Evolutionary conservation across 148 eudicot genomes (phyloP), one percentile per base, ranked within the genome.

Genomic region (Silene uniflora): DNA sequence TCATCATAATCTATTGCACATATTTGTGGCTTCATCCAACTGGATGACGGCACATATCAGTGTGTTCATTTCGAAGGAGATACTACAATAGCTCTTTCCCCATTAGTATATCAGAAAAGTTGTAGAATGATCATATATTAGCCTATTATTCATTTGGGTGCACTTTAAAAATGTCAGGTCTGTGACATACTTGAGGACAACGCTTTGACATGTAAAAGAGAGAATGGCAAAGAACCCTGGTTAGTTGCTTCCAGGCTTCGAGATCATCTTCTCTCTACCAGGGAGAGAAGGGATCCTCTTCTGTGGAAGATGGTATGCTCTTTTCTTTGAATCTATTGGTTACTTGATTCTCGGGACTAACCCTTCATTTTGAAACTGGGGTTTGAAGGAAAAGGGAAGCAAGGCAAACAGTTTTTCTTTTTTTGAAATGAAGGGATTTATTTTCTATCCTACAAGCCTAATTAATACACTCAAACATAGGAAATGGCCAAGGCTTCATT

Each of bases 191-290:
- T 95, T 83, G 98, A 95, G 84, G 98, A 95, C 78, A 88, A 85
- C 76, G 92, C 97, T 32, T 74, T 90, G 74, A 73, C 32, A 60
- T 88, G 92, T 66, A 84, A 80, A 84, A 84, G 86, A 80, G 66
- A 69, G 55, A 77, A 79, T 69, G 91, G 87, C 42, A 84, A 84
- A 72, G 94, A 91, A 76, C 86, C 97, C 72, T 95, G 99, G 98
- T 85, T 95, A 62, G 91, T 95, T 81, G 96, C 93, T 24, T 95
- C 99, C 47, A 91, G 93, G 93, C 85, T 95, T 73, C 86, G 97
- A 32, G 99, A 95, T 87, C 93, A 95, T 89, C 90, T 95, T 77
- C 91, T 95, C 74, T 83, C 89, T 18, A 90, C 98, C 62, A 84
- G 75, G 80, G 99, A 95, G 87, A 92, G 99, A 82, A 92, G 84